A percentile compares a stretch with the other conserved stretches of the same genome.
These are phyloP conservation scores for Amanita muscaria DNA, from an alignment of 768 basidiomycete species.

Conservation along the genomic window DNA sequence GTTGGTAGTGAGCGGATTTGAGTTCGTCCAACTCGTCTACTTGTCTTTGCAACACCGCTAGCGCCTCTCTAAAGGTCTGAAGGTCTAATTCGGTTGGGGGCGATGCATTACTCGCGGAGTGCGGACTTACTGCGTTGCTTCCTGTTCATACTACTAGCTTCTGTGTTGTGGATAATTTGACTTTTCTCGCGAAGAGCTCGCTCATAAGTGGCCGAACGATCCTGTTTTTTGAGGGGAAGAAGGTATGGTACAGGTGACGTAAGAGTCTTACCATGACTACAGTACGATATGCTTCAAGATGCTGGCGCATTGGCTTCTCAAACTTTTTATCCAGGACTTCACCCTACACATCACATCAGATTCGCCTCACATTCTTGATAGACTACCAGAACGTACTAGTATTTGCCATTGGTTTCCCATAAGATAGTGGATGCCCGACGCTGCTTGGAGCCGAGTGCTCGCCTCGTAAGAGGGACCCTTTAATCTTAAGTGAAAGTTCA, in stretches of 20 bases:
- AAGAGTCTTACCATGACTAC: slow-evolving; percentile 63
- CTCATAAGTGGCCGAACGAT: slow-evolving; percentile 82
- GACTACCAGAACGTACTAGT: slow-evolving; percentile 43
- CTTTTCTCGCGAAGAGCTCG: slow-evolving; percentile 76
- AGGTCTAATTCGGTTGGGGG: slow-evolving; percentile 46
- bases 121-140: slow-evolving; percentile 69
- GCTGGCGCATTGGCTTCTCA: slow-evolving; percentile 82
- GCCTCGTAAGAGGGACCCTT: slow-evolving; percentile 77
- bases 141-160: slow-evolving; percentile 75
- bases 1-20: slow-evolving; percentile 77
- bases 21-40: slow-evolving; percentile 88
- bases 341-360: slow-evolving; percentile 36
- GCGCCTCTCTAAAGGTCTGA: slow-evolving; percentile 79
- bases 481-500: slow-evolving; percentile 31
- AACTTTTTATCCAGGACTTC: slow-evolving; percentile 82
- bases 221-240: too few relatives aligned
- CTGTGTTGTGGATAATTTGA: slow-evolving; percentile 74
- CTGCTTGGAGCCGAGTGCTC: slow-evolving; percentile 75
- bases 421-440: slow-evolving; percentile 84
- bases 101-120: not conserved
- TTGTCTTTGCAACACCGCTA: slow-evolving; percentile 73
- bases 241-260: too few relatives aligned
- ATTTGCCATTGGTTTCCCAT: slow-evolving; percentile 92
- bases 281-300: slow-evolving; percentile 70
- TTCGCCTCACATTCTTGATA: slow-evolving; percentile 7